Evolutionary conservation across 805 yeast genomes (phyloP).

Genomic region (Saccharomycopsis babjevae): DNA sequence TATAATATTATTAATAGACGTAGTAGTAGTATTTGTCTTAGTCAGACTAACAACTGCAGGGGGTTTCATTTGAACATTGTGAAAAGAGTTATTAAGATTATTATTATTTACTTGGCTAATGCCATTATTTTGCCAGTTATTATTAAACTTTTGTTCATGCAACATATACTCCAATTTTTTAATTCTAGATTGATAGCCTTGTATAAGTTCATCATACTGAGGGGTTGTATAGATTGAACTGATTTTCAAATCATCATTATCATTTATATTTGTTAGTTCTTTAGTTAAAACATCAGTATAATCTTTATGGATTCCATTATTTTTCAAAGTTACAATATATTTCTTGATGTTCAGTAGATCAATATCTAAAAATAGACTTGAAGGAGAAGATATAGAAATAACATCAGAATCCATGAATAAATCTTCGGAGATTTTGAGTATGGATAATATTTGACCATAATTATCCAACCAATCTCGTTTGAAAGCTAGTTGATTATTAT

Average conservation of each 20-base stretch:
- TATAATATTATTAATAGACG: background rate
- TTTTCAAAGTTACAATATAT: slow-evolving; percentile 31
- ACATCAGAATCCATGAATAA: background rate
- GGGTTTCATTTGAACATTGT: background rate
- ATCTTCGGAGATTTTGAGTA: background rate
- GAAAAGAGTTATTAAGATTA: background rate
- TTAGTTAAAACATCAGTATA: slow-evolving; percentile 28
- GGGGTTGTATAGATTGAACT: slow-evolving; percentile 2
- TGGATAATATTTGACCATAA: background rate
- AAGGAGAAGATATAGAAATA: background rate
- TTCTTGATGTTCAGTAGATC: slow-evolving; percentile 25
- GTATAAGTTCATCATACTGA: slow-evolving; percentile 31
- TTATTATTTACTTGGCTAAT: background rate
- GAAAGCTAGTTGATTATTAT: background rate
- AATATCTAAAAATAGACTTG: slow-evolving; percentile 6
- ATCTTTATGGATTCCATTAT: slow-evolving; percentile 24
- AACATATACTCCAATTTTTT: slow-evolving; percentile 66
- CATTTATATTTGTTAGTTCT: slow-evolving; percentile 29
- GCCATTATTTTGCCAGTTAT: background rate
- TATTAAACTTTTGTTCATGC: slow-evolving; percentile 58
- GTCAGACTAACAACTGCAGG: background rate
- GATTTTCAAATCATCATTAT: slow-evolving; percentile 10
- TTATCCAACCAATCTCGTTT: background rate
- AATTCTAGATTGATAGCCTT: slow-evolving; percentile 62
- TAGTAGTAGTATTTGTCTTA: background rate